Conservation (phyloP, 2,329 filamentous ascomycete genomes). For the Rugonectria rugulosa region DNA sequence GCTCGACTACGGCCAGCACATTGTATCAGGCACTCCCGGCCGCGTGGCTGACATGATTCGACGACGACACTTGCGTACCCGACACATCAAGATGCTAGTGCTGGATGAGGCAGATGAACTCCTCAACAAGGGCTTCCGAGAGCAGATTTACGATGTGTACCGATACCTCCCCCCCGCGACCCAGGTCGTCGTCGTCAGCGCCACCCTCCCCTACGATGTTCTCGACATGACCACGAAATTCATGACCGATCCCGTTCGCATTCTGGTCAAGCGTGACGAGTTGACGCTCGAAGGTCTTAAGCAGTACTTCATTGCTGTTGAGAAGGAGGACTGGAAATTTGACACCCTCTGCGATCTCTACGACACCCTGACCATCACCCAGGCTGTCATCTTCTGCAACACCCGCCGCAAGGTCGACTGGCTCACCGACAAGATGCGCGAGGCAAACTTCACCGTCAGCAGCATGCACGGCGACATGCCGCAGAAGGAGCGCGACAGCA, state of each 20-base stretch:
- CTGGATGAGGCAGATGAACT: slow-evolving; percentile 69
- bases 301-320: slow-evolving; percentile 99
- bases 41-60: slow-evolving; percentile 78
- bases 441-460: slow-evolving; percentile 97
- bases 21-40: slow-evolving; percentile 96
- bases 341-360: slow-evolving; percentile 98
- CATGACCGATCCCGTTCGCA: slow-evolving; percentile 97
- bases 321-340: slow-evolving; percentile 99
- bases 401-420: slow-evolving; percentile 99
- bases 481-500: slow-evolving; percentile 96
- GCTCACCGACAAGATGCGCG: slow-evolving; percentile 99
- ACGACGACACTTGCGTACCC: slow-evolving; percentile 62
- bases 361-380: slow-evolving; percentile 97
- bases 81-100: slow-evolving; percentile 71
- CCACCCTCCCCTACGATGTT: slow-evolving; percentile 96
- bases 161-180: slow-evolving; percentile 95
- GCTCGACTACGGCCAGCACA: slow-evolving; percentile 96
- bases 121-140: slow-evolving; percentile 92
- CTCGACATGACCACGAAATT: slow-evolving; percentile 99
- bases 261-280: slow-evolving; percentile 98
- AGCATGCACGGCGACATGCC: slow-evolving; percentile 99
- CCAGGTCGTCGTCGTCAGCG: slow-evolving; percentile 97
- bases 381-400: slow-evolving; percentile 99
- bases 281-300: slow-evolving; percentile 96
- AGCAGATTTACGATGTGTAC: slow-evolving; percentile 99